Conservation (phyloP, 306 rosid genomes). For the Mimosa bimucronata region DNA sequence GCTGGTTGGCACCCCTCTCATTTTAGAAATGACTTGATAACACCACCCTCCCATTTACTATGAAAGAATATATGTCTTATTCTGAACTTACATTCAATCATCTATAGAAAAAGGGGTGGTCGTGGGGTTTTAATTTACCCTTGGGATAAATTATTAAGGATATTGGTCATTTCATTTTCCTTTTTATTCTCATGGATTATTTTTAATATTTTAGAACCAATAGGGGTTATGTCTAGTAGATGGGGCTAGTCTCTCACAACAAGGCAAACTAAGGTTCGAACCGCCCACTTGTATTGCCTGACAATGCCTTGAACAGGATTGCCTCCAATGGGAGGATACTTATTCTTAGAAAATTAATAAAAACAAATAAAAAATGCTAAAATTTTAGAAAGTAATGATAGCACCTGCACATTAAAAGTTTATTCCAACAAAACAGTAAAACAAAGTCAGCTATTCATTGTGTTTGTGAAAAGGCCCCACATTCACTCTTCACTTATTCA, state of each 20-base stretch:
- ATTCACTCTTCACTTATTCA: too few species aligned
- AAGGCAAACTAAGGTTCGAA: too few species aligned
- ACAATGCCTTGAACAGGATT: too few species aligned
- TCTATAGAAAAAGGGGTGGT: not conserved
- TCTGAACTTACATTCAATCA: not conserved
- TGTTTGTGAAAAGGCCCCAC: too few species aligned
- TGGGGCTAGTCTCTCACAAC: too few species aligned
- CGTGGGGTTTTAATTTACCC: not conserved
- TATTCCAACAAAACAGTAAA: slow-evolving; percentile 2
- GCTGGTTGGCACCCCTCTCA: not conserved
- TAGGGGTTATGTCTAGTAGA: too few species aligned
- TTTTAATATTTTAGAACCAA: not conserved
- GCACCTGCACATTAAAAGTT: not conserved
- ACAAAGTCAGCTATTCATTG: slow-evolving; percentile 35
- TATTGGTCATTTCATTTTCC: slow-evolving; percentile 6
- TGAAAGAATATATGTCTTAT: not conserved
- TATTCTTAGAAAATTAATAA: too few species aligned
- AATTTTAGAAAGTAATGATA: slow-evolving; percentile 17
- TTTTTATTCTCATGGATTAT: not conserved
- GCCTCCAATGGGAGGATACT: too few species aligned
- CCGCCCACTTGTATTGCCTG: too few species aligned
- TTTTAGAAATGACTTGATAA: not conserved
- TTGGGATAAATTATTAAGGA: not conserved
- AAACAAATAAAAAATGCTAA: too few species aligned
- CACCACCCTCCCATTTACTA: not conserved